Base-by-base conservation (phyloP, 106 monocot species). In the Acorus gramineus region DNA sequence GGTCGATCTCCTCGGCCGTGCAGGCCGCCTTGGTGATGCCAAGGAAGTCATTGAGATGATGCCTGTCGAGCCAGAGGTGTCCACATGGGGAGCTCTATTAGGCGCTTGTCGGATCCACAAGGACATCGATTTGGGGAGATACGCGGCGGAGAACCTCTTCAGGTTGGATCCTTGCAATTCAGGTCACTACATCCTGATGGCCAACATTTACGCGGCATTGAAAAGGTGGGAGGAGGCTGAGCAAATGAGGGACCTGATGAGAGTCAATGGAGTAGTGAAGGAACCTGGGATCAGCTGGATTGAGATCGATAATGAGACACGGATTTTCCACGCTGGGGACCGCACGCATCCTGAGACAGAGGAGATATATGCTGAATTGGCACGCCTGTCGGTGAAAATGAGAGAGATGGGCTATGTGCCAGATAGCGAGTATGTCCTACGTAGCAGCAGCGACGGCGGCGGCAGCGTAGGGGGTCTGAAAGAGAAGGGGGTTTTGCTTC, bases 61-160 rank as follows among this genome's bases (percentile, higher is more conserved):
- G 28, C 28, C 28, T 2, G n/a, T 14, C 7, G 14, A 59, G 58
- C 58, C 58, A 59, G 58, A 14, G 7, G 14, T 14, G 11, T 59
- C 58, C 58, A 59, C 58, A 59, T 59, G 58, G 58, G 58, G 58
- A 14, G 58, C 58, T 13, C 14, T 59, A 6, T 28, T 59, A 3
- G 58, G 58, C 11, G 58, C 58, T 11, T 59, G 58, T 13, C 7
- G 58, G 9, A 13, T 59, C 5, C 58, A 59, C 14, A 28, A 14
- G 14, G 14, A 59, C 14, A 14, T 59, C 14, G 5, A 59, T 59
- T 7, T 11, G 6, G 58, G 12, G 7, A 59, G 9, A 6, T 6
- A 12, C 14, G 58, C 58, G 3, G n/a, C 58, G 7, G 7, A 28
- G 10, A 59, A 59, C 3, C 58, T 59, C 14, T 28, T 59, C 3